Conservation (phyloP, 169 alveolate species). For the Cryptosporidium xiaoi region DNA sequence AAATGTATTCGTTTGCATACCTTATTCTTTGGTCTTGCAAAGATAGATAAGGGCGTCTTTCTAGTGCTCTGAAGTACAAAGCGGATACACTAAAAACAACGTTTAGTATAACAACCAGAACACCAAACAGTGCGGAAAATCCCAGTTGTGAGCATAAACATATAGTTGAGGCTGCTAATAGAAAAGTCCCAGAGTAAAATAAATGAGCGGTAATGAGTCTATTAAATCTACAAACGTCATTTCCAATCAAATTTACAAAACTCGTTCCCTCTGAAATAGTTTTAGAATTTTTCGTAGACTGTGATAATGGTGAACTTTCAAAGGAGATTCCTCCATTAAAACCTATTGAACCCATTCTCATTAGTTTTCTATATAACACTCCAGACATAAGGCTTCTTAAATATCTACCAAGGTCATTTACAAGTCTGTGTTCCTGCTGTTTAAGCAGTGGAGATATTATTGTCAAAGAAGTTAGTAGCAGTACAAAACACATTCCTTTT, state of each 20-base stretch:
- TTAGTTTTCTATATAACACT: conserved; percentile 41
- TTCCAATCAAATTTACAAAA: conserved; percentile 59
- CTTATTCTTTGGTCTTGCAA: conserved; percentile 65
- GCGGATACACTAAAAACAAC: conserved; percentile 32
- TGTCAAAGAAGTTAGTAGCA: conserved; percentile 33
- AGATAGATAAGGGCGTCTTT: conserved; percentile 45
- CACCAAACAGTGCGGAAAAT: conserved; percentile 63
- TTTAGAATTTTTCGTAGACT: not conserved
- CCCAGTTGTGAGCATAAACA: conserved; percentile 57
- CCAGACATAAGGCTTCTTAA: conserved; percentile 56
- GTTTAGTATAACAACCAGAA: conserved; percentile 39
- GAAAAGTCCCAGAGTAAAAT: conserved; percentile 55
- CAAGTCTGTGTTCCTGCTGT: conserved; percentile 60
- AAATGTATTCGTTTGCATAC: conserved; percentile 45
- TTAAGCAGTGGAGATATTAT: conserved; percentile 50
- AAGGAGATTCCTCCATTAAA: not conserved
- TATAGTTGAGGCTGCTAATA: conserved; percentile 31
- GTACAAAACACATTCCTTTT: conserved; percentile 31
- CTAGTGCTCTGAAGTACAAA: conserved; percentile 52
- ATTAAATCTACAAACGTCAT: conserved; percentile 38
- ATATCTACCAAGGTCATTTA: conserved; percentile 56
- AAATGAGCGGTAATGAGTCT: conserved; percentile 71
- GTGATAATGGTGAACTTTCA: not conserved
- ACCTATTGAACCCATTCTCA: conserved; percentile 46
- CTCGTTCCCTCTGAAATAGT: conserved; percentile 1